Evolutionary conservation across 2,329 filamentous ascomycete species (phyloP), one percentile per base, ranked within the genome.

Genomic region (Fusarium sp.): DNA sequence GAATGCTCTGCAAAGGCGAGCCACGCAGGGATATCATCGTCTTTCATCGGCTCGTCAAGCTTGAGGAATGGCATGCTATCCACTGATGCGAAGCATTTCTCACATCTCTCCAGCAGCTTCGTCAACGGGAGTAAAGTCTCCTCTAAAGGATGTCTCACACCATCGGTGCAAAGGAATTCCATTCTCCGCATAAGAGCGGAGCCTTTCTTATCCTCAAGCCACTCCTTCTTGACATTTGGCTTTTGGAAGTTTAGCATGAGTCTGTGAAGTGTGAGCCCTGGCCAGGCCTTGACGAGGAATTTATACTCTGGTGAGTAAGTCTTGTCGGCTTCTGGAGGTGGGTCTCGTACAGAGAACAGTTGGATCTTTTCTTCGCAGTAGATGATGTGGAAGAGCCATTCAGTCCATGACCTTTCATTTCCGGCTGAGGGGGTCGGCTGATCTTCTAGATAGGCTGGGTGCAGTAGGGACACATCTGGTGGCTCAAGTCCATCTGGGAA

Each of bases 311-410:
- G 24, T 3, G 48, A 43, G 24, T 43, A 51, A 2, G 14, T 30
- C 36, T 51, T 51, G 19, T 51, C 48, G 2, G 36, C 48, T 9
- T 51, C 48, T 30, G 48, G 2, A 3, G 36, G 24, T 11, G 24
- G 48, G 4, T 51, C 11, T 12, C 48, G 24, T 8, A 7, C 11
- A 2, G 48, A 10, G 36, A 51, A 51, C 1, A 51, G 1, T 17
- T 51, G 48, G 6, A 51, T 51, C 15, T 43, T 51, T 21, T 51
- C 23, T 12, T 51, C 48, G 4, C 48, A 51, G 48, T 51, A 51
- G 11, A 51, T 7, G 2, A 42, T 43, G 0, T 30, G 2, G 1
- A 30, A 51, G 1, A 51, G 24, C 48, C 48, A 51, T 17, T 43
- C 7, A 2, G 3, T 21, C 48, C 48, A 51, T 9, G 36, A 2